Evolutionary conservation across 2,329 filamentous ascomycete genomes (phyloP), one percentile per base, ranked within the genome.

Genomic region (Biscogniauxia mediterranea): DNA sequence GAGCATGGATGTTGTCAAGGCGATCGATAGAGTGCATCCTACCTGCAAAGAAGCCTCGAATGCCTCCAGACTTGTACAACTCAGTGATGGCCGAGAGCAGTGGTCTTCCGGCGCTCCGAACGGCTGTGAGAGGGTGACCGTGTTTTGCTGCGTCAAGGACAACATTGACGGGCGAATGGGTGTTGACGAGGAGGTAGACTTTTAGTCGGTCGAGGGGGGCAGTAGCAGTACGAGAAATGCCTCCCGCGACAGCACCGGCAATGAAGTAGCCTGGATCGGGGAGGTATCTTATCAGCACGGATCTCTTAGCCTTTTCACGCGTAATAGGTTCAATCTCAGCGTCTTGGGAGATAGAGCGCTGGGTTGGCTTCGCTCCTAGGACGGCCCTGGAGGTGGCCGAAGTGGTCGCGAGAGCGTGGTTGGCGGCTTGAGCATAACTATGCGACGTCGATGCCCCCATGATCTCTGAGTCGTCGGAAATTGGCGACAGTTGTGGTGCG

Each of bases 211-310:
- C 95, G 77, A 99, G 88, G 62, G 95, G 95, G 63, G 95, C 95
- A 69, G 95, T 99, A 66, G 92, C 90, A 74, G 95, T 98, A 74
- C 95, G 89, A 74, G 94, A 98, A 71, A 97, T 89, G 76, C 93
- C 94, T 75, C 95, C 95, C 75, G 94, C 93, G 75, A 96, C 83
- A 77, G 93, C 95, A 82, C 95, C 95, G 76, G 95, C 95, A 80
- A 96, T 79, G 79, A 98, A 99, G 80, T 98, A 99, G 85, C 95
- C 95, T 96, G 90, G 84, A 87, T 92, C 86, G 77, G 91, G 91
- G 77, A 92, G 82, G 82, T 89, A 83, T 75, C 82, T 80, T 76
- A 85, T 88, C 81, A 89, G 85, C 81, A 76, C 80, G 74, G 74
- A 76, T 76, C 81, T 81, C 76, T 75, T 70, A 63, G 62, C 67